Evolutionary conservation across 1,284 basidiomycete species (phyloP), one percentile per base, ranked within the genome.

Genomic region (Marasmius sp.): DNA sequence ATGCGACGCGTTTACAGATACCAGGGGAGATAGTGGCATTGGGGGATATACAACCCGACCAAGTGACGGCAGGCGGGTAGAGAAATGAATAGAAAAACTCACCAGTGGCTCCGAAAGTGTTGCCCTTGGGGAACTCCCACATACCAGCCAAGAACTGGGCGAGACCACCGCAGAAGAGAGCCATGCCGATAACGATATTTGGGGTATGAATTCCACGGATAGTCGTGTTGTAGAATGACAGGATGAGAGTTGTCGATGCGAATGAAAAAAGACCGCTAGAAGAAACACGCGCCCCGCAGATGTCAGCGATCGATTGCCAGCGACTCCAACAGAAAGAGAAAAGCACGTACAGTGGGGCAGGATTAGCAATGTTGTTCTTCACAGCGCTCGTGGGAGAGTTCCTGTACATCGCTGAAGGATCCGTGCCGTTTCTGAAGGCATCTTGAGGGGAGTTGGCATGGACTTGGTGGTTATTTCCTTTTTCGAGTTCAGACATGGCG

Each of bases 181-280:
- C 92, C 86, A 95, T 92, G 65, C 92, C 93, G 61, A 95, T 82
- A 64, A 96, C 85, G 59, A 91, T 85, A 70, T 95, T 95, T 37
- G 88, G 83, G 2, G 72, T 72, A 22, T 70, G 67, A 60, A 92
- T 76, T 16, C 77, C 75, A 20, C 85, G 79, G 43, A 87, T 75
- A 59, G 79, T 70, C 47, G 83, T 76, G 70, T 89, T 92, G 80
- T 83, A 87, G 69, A 91, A 66, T 6, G 88, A 89, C 55, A 91
- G 78, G 64, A 91, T 83, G 70, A 92, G 82, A 0, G 88, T 91
- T 37, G 89, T 92, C 1, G 86, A 85, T 9, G 88, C 89, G 72
- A 91, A 92, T 53, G 86, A 84, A 71, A 88, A 87, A 52, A 92
- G 76, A 34, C 89, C 90, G 16, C 78, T 79, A 53, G 38, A 34